Evolutionary conservation across 768 basidiomycete species (phyloP).

Genomic region (Podaxis sp.): DNA sequence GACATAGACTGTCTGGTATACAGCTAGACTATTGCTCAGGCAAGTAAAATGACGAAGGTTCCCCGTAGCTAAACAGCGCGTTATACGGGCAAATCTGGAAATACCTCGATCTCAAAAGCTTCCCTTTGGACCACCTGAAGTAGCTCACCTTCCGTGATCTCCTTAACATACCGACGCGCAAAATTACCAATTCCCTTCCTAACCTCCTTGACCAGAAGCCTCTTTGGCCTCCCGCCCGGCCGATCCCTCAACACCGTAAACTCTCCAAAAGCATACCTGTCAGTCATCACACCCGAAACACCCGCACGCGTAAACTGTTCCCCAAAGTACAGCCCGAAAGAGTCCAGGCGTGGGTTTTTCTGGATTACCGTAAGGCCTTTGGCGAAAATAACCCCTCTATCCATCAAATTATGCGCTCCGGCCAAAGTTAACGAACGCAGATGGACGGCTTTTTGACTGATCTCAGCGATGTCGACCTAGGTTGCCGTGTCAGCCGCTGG

Average conservation of each 20-base stretch:
- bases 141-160: background rate
- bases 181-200: conserved; percentile 1
- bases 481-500: background rate
- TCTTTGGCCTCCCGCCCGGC: background rate
- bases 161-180: conserved; percentile 4
- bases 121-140: background rate
- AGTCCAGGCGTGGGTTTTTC: conserved; percentile 1
- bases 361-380: background rate
- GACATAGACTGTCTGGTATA: too few relatives aligned
- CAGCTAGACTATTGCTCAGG: too few relatives aligned
- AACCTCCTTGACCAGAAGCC: conserved; percentile 4
- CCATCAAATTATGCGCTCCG: background rate
- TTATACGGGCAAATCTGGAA: background rate
- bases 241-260: conserved; percentile 6
- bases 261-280: background rate
- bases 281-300: background rate
- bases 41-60: background rate
- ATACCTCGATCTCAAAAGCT: background rate
- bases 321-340: conserved; percentile 3
- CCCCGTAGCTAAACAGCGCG: background rate
- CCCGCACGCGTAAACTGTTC: background rate
- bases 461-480: background rate
- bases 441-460: background rate
- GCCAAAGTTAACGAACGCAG: background rate
- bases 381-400: background rate